Evolutionary conservation across 176 grass and related monocot genomes (phyloP).

Genomic region (Oryza longistaminata): DNA sequence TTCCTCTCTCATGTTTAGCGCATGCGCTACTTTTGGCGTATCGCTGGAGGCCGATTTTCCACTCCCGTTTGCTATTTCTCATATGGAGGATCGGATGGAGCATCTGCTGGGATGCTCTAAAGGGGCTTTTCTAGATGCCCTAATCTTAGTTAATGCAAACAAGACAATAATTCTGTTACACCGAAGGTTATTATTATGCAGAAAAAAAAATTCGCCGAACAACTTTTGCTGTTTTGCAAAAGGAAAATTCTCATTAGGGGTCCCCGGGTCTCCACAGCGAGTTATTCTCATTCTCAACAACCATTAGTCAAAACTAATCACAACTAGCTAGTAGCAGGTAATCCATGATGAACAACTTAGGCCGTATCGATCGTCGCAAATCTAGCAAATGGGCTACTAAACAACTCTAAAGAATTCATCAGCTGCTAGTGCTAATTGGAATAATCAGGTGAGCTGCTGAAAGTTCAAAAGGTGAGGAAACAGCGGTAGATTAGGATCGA

Average conservation of each 20-base stretch:
- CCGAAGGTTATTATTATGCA: neutral
- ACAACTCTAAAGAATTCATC: neutral
- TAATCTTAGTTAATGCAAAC: neutral
- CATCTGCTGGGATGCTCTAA: too few relatives aligned
- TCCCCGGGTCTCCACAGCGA: neutral
- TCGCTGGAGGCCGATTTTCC: too few relatives aligned
- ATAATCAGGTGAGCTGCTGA: neutral
- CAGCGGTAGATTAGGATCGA: neutral
- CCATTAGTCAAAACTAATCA: neutral
- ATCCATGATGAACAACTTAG: neutral
- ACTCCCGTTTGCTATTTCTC: too few relatives aligned
- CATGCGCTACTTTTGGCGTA: too few relatives aligned
- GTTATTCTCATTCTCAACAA: neutral
- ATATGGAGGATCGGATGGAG: too few relatives aligned
- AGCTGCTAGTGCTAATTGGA: neutral
- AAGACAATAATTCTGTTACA: neutral
- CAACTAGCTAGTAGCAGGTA: neutral
- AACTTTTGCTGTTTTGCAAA: neutral
- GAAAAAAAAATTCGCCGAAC: neutral
- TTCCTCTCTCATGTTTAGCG: too few relatives aligned
- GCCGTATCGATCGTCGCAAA: neutral
- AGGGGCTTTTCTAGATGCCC: too few relatives aligned
- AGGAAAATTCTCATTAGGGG: neutral
- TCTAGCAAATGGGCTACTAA: neutral
- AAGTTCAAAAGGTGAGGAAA: neutral